Evolutionary conservation across 2,329 filamentous ascomycete genomes (phyloP).

Genomic region (Trichothecium roseum): DNA sequence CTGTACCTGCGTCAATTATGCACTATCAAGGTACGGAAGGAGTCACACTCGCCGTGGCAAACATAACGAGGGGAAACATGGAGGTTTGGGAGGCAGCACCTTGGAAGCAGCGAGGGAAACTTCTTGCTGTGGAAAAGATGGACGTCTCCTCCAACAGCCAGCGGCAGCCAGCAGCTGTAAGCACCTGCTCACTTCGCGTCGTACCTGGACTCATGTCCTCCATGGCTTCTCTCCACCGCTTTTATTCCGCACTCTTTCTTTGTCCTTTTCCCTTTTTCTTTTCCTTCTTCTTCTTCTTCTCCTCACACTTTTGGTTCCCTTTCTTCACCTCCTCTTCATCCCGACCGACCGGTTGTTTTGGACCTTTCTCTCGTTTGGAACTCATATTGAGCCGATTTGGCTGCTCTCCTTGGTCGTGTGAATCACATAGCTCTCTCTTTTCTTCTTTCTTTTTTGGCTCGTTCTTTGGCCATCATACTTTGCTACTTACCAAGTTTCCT

Average conservation of each 20-base stretch:
- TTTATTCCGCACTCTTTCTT: background rate
- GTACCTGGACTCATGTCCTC: background rate
- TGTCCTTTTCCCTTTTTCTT: background rate
- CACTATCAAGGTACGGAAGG: too few species aligned
- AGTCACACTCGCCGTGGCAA: too few species aligned
- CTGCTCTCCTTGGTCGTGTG: background rate
- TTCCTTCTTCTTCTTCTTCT: background rate
- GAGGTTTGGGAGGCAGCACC: too few species aligned
- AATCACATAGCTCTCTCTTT: background rate
- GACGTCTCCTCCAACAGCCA: too few species aligned
- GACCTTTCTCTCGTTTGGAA: background rate
- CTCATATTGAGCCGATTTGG: background rate
- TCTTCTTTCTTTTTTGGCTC: constrained; percentile 1
- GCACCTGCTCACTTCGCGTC: background rate
- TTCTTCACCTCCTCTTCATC: background rate
- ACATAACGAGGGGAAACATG: too few species aligned
- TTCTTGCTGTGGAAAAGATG: too few species aligned
- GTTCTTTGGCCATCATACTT: constrained; percentile 1
- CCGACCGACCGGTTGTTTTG: background rate
- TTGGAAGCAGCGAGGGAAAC: too few species aligned
- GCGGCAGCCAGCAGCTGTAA: background rate
- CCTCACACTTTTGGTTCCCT: background rate
- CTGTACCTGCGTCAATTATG: too few species aligned
- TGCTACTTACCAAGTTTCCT: constrained; percentile 1
- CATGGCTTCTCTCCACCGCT: background rate